Percentiles rank a stretch among this genome's conserved stretches.
Conservation (phyloP, 2,329 filamentous ascomycete species). For the Colletotrichum higginsianum region DNA sequence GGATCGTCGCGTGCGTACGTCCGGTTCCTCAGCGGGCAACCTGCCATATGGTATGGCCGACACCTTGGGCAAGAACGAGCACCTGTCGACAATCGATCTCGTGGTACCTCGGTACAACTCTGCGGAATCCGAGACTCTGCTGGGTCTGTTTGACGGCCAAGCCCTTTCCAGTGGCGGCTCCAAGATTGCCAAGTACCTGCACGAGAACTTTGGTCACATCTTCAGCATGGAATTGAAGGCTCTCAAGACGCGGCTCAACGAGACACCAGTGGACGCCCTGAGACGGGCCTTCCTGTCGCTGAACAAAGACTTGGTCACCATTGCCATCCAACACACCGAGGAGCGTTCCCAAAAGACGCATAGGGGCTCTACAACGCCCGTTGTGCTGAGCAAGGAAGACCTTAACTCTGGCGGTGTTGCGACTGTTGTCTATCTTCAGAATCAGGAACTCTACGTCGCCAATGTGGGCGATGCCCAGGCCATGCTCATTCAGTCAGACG, state of each 20-base stretch:
- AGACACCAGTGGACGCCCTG: slow-evolving; percentile 86
- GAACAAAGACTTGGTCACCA: slow-evolving; percentile 94
- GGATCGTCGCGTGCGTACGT: slow-evolving; percentile 95
- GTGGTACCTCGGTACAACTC: slow-evolving; percentile 94
- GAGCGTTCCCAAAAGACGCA: slow-evolving; percentile 78
- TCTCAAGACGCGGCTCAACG: slow-evolving; percentile 75
- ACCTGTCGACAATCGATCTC: slow-evolving; percentile 95
- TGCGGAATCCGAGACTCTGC: slow-evolving; percentile 88
- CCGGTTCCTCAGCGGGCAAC: slow-evolving; percentile 91
- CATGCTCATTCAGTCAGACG: slow-evolving; percentile 93
- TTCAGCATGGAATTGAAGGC: slow-evolving; percentile 87
- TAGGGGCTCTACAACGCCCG: slow-evolving; percentile 79
- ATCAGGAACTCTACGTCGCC: slow-evolving; percentile 91
- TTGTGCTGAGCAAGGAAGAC: slow-evolving; percentile 90
- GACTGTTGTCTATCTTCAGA: slow-evolving; percentile 90
- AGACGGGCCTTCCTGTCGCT: slow-evolving; percentile 88
- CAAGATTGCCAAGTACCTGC: slow-evolving; percentile 95
- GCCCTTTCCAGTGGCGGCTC: slow-evolving; percentile 90
- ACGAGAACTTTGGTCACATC: slow-evolving; percentile 93
- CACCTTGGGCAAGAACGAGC: slow-evolving; percentile 91
- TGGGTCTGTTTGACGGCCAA: slow-evolving; percentile 97
- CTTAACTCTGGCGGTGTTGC: slow-evolving; percentile 91
- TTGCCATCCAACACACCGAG: slow-evolving; percentile 84
- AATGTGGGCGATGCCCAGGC: slow-evolving; percentile 97
- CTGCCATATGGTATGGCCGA: slow-evolving; percentile 98